These are phyloP conservation scores for Taphrina wiesneri DNA, from an alignment of 1,139 yeast genomes.

Conservation along the genomic window DNA sequence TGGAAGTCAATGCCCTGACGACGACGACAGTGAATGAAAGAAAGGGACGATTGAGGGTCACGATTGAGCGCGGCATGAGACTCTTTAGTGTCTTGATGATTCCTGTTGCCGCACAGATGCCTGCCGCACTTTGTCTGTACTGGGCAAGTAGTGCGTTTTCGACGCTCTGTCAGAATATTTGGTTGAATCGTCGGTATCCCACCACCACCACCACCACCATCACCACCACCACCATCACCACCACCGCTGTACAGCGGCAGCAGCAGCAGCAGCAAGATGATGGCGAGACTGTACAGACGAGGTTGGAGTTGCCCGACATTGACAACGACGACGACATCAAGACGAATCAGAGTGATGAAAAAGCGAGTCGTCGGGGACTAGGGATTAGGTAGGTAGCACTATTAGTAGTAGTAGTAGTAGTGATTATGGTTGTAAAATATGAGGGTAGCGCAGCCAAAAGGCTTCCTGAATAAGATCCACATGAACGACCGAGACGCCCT, in stretches of 20 bases:
- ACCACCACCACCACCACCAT: not conserved
- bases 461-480: constrained; percentile 59
- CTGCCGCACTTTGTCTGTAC: constrained; percentile 31
- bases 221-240: not conserved
- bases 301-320: constrained; percentile 14
- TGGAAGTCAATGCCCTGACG: constrained; percentile 8
- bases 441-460: constrained; percentile 53
- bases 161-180: constrained; percentile 10
- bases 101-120: constrained; percentile 29
- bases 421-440: not conserved
- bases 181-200: constrained; percentile 1
- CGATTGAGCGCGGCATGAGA: constrained; percentile 13
- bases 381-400: not conserved
- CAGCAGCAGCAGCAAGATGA: not conserved
- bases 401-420: too few species aligned
- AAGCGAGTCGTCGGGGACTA: not conserved
- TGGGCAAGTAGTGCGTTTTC: constrained; percentile 20
- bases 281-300: not conserved
- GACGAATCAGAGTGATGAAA: not conserved
- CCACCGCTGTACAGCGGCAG: not conserved
- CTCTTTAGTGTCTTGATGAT: constrained; percentile 12
- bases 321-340: not conserved
- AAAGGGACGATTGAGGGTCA: not conserved
- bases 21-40: not conserved
- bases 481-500: constrained; percentile 53